Percentiles rank a stretch among this genome's conserved stretches.
These are phyloP conservation scores for Hansenula anomala DNA, from an alignment of 1,139 yeast genomes.

Conservation along the genomic window DNA sequence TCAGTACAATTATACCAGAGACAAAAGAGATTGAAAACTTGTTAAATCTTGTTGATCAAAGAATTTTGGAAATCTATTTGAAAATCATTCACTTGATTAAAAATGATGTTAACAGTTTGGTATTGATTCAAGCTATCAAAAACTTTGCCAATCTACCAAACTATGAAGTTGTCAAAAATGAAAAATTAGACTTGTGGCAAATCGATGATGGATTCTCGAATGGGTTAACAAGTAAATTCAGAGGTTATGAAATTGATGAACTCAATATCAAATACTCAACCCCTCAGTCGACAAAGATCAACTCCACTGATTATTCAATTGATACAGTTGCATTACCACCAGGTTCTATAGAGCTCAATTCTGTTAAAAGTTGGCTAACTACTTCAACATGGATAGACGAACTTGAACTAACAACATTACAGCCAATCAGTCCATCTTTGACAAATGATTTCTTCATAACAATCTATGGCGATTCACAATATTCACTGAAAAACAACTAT, in stretches of 20 bases:
- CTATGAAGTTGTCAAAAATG: conserved; percentile 17
- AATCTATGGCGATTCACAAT: conserved; percentile 18
- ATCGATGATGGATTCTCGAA: conserved; percentile 35
- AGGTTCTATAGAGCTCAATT: conserved; percentile 22
- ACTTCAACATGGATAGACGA: conserved; percentile 30
- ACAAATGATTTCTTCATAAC: conserved; percentile 35
- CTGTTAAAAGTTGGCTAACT: conserved; percentile 25
- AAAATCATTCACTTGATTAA: conserved; percentile 34
- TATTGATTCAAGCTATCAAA: conserved; percentile 38
- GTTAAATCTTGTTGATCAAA: conserved; percentile 27
- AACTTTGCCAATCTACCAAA: conserved; percentile 36
- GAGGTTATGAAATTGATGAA: conserved; percentile 29
- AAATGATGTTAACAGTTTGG: conserved; percentile 39
- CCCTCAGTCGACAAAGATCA: neutral
- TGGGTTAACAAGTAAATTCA: conserved; percentile 40
- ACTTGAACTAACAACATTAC: conserved; percentile 28
- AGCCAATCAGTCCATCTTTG: conserved; percentile 34
- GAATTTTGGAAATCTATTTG: conserved; percentile 39
- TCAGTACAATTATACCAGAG: conserved; percentile 23
- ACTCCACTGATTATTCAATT: conserved; percentile 13
- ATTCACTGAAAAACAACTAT: conserved; percentile 23
- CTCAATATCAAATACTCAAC: conserved; percentile 23
- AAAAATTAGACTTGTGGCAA: conserved; percentile 21
- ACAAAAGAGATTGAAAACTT: conserved; percentile 15
- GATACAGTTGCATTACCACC: conserved; percentile 13